phyloP scores from a whole-genome alignment of 345 rosid genomes.

The Citrus maxima region DNA sequence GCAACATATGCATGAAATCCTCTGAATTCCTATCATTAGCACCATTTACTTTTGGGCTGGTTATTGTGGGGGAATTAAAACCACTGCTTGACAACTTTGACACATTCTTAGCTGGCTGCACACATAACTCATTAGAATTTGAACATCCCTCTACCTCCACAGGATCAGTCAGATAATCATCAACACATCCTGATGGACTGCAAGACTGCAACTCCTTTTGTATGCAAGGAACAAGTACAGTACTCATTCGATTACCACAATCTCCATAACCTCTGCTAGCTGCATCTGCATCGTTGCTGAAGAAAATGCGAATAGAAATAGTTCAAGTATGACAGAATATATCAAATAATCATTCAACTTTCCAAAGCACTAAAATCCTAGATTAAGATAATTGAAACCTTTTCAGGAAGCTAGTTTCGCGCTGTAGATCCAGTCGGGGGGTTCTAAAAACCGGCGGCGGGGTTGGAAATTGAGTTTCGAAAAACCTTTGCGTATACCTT shows the following conservation, averaged over 20 bases:
- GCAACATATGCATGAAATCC: neutral
- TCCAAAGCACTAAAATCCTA: neutral
- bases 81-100: neutral
- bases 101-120: neutral
- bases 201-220: conserved; percentile 12
- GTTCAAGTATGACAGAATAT: neutral
- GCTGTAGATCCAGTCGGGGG: conserved; percentile 22
- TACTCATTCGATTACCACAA: neutral
- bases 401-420: conserved; percentile 5
- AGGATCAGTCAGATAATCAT: conserved; percentile 23
- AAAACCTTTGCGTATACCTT: conserved; percentile 11
- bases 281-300: conserved; percentile 21
- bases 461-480: conserved; percentile 16
- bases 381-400: conserved; percentile 21
- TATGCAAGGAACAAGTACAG: neutral
- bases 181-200: conserved; percentile 21
- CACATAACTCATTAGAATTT: neutral
- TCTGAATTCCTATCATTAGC: conserved; percentile 3
- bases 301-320: neutral
- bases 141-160: conserved; percentile 11
- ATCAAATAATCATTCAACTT: neutral
- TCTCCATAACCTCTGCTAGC: conserved; percentile 11
- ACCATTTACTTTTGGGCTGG: conserved; percentile 1
- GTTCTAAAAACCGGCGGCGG: conserved; percentile 30
- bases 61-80: neutral